Evolutionary conservation across 208 protist genomes (phyloP).

Genomic region (Strigomonas culicis): DNA sequence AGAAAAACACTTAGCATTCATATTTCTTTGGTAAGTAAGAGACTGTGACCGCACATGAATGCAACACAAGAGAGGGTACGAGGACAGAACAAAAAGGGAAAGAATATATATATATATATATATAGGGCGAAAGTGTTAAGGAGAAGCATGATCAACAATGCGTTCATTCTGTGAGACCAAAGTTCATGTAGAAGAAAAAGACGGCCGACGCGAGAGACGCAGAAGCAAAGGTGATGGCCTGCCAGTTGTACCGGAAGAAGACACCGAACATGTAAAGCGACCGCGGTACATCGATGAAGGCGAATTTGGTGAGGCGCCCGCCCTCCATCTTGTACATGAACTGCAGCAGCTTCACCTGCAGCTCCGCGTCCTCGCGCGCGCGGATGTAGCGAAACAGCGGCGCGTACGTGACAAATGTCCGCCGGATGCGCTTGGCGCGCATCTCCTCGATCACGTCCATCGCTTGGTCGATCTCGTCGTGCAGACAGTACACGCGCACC

Average conservation of each 20-base stretch:
- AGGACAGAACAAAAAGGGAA: constrained; percentile 1
- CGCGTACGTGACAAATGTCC: constrained; percentile 90
- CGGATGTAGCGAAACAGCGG: constrained; percentile 86
- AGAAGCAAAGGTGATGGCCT: constrained; percentile 63
- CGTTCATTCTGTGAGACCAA: neutral
- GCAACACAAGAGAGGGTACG: neutral
- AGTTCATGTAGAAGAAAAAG: constrained; percentile 24
- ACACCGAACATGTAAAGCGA: constrained; percentile 86
- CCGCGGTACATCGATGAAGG: constrained; percentile 85
- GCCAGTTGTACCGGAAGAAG: constrained; percentile 88
- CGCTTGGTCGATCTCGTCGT: constrained; percentile 73
- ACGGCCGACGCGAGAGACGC: constrained; percentile 38
- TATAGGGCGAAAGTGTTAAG: neutral
- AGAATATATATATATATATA: neutral
- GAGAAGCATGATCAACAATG: too few species aligned
- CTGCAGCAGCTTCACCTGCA: constrained; percentile 57
- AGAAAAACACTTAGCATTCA: neutral
- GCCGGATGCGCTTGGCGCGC: constrained; percentile 63
- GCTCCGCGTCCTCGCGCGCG: constrained; percentile 45
- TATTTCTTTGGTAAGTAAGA: neutral
- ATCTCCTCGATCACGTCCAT: constrained; percentile 78
- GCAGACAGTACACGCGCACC: constrained; percentile 76
- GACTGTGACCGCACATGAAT: neutral
- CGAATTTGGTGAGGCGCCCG: constrained; percentile 67
- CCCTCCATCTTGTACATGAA: constrained; percentile 82